Evolutionary conservation across 441 rosid species (phyloP).

Genomic region (Capsella rubella): DNA sequence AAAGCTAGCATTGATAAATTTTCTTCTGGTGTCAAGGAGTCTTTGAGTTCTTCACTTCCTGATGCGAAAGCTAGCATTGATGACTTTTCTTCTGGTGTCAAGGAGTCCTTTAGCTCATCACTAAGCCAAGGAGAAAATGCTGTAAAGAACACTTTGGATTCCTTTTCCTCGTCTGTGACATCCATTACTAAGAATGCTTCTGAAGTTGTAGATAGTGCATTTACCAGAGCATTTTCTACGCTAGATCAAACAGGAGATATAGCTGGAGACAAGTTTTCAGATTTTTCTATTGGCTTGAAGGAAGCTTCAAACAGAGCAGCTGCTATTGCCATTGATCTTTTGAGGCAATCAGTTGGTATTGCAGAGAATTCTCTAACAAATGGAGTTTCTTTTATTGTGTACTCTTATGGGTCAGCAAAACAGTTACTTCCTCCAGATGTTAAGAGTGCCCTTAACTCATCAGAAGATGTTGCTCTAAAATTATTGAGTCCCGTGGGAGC

Average conservation of each 20-base stretch:
- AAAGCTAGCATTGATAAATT: constrained; percentile 61
- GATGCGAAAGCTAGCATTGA: constrained; percentile 54
- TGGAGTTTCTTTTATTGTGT: constrained; percentile 72
- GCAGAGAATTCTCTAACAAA: constrained; percentile 67
- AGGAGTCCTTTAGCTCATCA: constrained; percentile 59
- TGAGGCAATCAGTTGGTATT: constrained; percentile 66
- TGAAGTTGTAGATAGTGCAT: constrained; percentile 63
- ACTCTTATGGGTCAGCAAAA: constrained; percentile 76
- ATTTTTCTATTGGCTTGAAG: constrained; percentile 59
- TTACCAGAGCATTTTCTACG: constrained; percentile 55
- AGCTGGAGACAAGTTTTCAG: constrained; percentile 58
- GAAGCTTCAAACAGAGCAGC: constrained; percentile 66
- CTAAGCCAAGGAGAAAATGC: constrained; percentile 61
- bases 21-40: constrained; percentile 51
- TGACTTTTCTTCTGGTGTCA: constrained; percentile 55
- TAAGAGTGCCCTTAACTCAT: constrained; percentile 58
- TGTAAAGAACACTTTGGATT: constrained; percentile 63
- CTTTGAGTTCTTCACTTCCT: constrained; percentile 56
- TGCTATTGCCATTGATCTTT: constrained; percentile 57
- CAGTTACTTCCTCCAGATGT: constrained; percentile 75
- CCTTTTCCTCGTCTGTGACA: constrained; percentile 60
- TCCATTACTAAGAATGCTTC: constrained; percentile 67
- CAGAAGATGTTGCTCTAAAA: constrained; percentile 68
- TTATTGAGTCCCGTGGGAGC: constrained; percentile 66
- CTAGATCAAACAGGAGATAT: constrained; percentile 63